A percentile compares a stretch with the other conserved stretches of the same genome.
Evolutionary conservation across 805 yeast genomes (phyloP).

Genomic region (Saccharomycopsis amapae): DNA sequence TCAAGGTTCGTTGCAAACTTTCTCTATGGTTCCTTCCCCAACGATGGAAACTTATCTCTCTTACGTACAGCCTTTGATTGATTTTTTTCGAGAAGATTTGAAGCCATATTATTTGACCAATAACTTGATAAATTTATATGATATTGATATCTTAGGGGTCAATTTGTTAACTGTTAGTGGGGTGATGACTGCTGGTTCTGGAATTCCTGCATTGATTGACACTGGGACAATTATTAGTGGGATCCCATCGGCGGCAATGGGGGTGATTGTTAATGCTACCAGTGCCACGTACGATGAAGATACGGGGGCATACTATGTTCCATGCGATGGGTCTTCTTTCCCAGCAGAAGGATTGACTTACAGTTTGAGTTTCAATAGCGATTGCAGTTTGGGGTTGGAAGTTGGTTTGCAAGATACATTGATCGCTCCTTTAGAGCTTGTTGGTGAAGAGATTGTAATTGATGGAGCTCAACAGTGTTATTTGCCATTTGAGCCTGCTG

Average conservation of each 20-base stretch:
- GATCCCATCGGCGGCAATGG: not conserved
- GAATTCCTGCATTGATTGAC: not conserved
- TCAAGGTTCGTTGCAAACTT: not conserved
- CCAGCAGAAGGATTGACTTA: not conserved
- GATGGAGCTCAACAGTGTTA: conserved; percentile 8
- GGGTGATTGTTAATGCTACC: not conserved
- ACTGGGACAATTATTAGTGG: conserved; percentile 1
- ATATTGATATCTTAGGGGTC: not conserved
- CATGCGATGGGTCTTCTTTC: not conserved
- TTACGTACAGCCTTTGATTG: not conserved
- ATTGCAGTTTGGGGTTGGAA: no score
- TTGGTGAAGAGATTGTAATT: not conserved
- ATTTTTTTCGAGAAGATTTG: no score
- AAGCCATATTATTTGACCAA: not conserved
- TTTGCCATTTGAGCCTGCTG: conserved; percentile 1
- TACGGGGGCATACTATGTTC: conserved; percentile 4
- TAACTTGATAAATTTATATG: not conserved
- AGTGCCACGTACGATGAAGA: not conserved
- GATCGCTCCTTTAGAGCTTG: not conserved
- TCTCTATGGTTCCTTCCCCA: not conserved
- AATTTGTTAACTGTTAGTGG: no score
- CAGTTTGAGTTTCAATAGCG: no score
- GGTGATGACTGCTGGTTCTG: not conserved
- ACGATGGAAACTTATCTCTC: not conserved
- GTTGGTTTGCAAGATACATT: no score